Conservation (phyloP, 495 filamentous ascomycete species). For the Trichoderma reesei region DNA sequence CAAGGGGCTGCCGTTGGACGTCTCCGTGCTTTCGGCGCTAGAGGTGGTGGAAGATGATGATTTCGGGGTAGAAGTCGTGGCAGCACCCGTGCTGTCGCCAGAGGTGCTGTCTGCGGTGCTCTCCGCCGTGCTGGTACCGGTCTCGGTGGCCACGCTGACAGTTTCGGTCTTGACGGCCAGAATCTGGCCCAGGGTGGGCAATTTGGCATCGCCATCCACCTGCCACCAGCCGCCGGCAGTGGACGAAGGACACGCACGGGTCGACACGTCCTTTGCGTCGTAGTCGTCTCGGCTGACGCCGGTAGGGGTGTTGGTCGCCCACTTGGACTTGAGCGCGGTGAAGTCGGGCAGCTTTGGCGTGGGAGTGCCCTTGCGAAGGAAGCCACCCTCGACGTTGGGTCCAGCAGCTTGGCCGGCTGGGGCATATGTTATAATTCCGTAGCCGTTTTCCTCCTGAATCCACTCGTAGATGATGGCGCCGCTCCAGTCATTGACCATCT, state of each 20-base stretch:
- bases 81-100: neutral
- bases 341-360: conserved; percentile 70
- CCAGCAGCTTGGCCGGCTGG: conserved; percentile 37
- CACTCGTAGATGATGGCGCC: conserved; percentile 84
- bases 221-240: conserved; percentile 57
- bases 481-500: conserved; percentile 67
- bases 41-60: neutral
- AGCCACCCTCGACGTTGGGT: conserved; percentile 47
- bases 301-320: conserved; percentile 61
- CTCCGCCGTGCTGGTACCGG: neutral
- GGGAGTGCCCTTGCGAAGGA: conserved; percentile 59
- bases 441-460: conserved; percentile 78
- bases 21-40: neutral
- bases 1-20: neutral
- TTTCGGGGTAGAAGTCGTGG: neutral
- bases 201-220: conserved; percentile 53
- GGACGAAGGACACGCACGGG: conserved; percentile 61
- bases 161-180: neutral
- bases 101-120: neutral
- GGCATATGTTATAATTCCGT: conserved; percentile 77
- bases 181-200: conserved; percentile 50
- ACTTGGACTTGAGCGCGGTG: conserved; percentile 62
- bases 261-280: conserved; percentile 43
- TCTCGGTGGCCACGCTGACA: neutral
- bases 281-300: conserved; percentile 58